Percentiles rank a stretch among this genome's conserved stretches.
Conservation (phyloP, 2,329 filamentous ascomycete genomes). For the Byssothecium circinans region DNA sequence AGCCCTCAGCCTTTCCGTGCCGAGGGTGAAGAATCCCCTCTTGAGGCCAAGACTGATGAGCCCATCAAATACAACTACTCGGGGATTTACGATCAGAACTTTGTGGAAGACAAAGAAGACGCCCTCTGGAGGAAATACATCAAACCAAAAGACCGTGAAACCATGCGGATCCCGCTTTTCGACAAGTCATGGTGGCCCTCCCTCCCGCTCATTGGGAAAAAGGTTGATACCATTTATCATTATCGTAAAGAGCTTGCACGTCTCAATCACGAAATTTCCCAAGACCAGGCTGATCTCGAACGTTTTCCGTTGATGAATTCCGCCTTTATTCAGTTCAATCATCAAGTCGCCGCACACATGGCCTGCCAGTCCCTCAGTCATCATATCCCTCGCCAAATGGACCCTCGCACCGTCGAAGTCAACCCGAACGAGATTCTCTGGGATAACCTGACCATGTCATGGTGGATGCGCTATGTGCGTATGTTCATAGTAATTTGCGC, state of each 20-base stretch:
- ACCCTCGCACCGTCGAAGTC: constrained; percentile 88
- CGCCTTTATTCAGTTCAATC: constrained; percentile 97
- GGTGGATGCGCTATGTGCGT: constrained; percentile 87
- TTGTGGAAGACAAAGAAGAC: constrained; percentile 35
- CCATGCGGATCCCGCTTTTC: constrained; percentile 69
- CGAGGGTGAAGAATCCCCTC: constrained; percentile 43
- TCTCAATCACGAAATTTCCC: constrained; percentile 87
- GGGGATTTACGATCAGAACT: constrained; percentile 34
- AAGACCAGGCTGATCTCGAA: constrained; percentile 83
- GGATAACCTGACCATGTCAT: constrained; percentile 94
- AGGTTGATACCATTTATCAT: constrained; percentile 93
- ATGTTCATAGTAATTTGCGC: constrained; percentile 65
- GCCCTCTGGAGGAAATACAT: constrained; percentile 82
- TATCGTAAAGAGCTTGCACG: constrained; percentile 84
- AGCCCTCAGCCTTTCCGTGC: constrained; percentile 49
- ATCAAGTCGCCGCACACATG: constrained; percentile 97
- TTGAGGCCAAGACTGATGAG: constrained; percentile 27
- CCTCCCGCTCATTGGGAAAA: constrained; percentile 78
- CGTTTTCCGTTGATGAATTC: constrained; percentile 91
- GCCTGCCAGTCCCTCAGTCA: constrained; percentile 90
- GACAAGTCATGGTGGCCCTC: constrained; percentile 69
- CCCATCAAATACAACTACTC: constrained; percentile 35
- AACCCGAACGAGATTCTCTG: constrained; percentile 90
- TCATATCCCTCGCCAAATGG: constrained; percentile 91
- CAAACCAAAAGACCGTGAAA: constrained; percentile 78